Conservation (phyloP, 1,284 basidiomycete species). For the Lignosus rhinocerotis region DNA sequence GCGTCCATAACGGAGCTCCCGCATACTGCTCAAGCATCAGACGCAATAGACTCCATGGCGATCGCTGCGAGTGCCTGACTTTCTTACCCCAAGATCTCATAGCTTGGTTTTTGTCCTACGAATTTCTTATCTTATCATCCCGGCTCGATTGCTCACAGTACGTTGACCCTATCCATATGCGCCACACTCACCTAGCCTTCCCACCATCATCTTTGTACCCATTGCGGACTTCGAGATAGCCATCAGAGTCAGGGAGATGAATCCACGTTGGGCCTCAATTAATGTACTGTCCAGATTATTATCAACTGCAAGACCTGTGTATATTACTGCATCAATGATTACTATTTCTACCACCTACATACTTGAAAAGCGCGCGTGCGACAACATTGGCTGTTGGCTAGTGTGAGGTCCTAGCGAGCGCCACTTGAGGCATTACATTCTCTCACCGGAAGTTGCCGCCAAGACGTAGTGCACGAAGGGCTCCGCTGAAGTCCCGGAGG, state of each 20-base stretch:
- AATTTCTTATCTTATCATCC: constrained; percentile 3
- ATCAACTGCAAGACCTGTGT: constrained; percentile 18
- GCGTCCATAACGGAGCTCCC: constrained; percentile 14
- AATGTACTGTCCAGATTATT: constrained; percentile 15
- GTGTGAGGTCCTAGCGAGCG: background rate
- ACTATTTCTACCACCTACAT: constrained; percentile 16
- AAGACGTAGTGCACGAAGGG: constrained; percentile 2
- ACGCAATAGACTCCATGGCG: constrained; percentile 14
- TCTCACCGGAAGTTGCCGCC: constrained; percentile 16
- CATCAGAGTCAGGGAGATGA: constrained; percentile 12
- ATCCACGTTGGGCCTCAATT: constrained; percentile 10
- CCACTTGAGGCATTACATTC: background rate
- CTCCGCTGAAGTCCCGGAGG: constrained; percentile 15
- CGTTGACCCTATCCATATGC: constrained; percentile 17
- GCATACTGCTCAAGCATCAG: constrained; percentile 10
- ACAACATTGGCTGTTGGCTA: no score
- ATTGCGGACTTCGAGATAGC: constrained; percentile 11
- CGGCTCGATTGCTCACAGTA: constrained; percentile 13
- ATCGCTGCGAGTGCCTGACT: constrained; percentile 22
- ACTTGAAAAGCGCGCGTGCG: no score
- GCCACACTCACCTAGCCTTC: constrained; percentile 18
- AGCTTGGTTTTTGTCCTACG: background rate
- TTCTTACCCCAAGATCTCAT: background rate
- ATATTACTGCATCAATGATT: constrained; percentile 25
- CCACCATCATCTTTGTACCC: background rate